These are phyloP conservation scores for Fonsecaea multimorphosa DNA, from an alignment of 2,329 filamentous ascomycete species.

Conservation along the genomic window DNA sequence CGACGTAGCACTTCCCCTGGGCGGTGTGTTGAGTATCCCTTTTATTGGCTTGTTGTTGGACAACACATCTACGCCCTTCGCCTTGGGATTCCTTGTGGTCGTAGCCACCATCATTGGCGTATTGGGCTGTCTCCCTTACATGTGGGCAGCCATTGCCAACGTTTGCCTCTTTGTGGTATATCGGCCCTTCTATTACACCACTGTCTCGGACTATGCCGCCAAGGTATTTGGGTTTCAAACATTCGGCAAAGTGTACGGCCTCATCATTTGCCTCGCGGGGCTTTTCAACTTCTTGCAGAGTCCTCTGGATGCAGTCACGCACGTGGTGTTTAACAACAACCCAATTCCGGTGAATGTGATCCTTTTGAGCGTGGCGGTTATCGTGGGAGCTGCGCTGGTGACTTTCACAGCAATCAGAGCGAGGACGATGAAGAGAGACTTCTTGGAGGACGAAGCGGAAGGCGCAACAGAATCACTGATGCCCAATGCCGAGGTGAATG, in stretches of 20 bases:
- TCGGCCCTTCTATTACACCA: constrained; percentile 40
- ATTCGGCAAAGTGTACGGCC: constrained; percentile 91
- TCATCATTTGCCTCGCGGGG: constrained; percentile 85
- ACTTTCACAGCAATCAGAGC: constrained; percentile 62
- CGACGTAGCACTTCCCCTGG: constrained; percentile 81
- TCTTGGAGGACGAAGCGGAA: constrained; percentile 41
- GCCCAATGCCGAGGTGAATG: constrained; percentile 34
- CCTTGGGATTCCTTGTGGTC: constrained; percentile 72
- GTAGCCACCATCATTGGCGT: constrained; percentile 77
- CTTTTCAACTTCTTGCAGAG: constrained; percentile 84
- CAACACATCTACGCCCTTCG: constrained; percentile 72
- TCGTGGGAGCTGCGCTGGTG: constrained; percentile 70
- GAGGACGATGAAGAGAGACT: constrained; percentile 40
- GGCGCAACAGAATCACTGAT: constrained; percentile 37
- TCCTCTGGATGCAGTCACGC: constrained; percentile 77
- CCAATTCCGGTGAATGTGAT: constrained; percentile 79
- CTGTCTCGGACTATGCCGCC: constrained; percentile 73
- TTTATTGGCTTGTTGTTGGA: constrained; percentile 85
- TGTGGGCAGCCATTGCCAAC: constrained; percentile 73
- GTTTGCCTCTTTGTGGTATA: constrained; percentile 68
- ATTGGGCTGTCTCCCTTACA: constrained; percentile 73
- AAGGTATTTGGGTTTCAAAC: constrained; percentile 93
- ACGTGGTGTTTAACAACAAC: constrained; percentile 72
- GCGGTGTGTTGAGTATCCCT: constrained; percentile 82
- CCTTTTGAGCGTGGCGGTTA: constrained; percentile 65